Percentiles rank a stretch among this genome's conserved stretches.
Conservation (phyloP, 2,329 filamentous ascomycete genomes). For the Samsoniella hepiali region DNA sequence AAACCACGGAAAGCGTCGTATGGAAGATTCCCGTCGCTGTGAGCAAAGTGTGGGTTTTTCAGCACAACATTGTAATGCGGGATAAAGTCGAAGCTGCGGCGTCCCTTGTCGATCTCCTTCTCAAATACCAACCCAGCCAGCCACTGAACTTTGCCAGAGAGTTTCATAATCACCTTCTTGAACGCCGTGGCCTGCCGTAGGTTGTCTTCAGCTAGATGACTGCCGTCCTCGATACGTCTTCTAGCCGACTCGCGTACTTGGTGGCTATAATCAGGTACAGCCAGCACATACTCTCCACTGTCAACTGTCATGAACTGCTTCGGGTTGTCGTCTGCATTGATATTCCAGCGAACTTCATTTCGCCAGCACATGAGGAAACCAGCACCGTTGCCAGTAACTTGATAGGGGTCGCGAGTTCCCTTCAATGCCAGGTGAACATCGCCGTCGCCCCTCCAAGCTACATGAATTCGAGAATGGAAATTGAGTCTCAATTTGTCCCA, state of each 20-base stretch:
- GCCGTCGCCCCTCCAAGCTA: slow-evolving; percentile 92
- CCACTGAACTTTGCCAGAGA: slow-evolving; percentile 95
- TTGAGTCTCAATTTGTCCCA: slow-evolving; percentile 97
- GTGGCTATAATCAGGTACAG: slow-evolving; percentile 88
- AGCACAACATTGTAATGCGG: slow-evolving; percentile 90
- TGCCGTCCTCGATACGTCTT: slow-evolving; percentile 53
- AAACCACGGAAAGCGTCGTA: slow-evolving; percentile 98
- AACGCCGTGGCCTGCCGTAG: slow-evolving; percentile 76
- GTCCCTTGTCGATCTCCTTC: slow-evolving; percentile 67
- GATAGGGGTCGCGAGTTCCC: slow-evolving; percentile 87
- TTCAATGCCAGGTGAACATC: slow-evolving; percentile 94
- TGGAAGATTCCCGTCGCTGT: slow-evolving; percentile 49
- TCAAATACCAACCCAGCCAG: slow-evolving; percentile 90
- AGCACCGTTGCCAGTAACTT: slow-evolving; percentile 86
- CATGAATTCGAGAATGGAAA: slow-evolving; percentile 85
- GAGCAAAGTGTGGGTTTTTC: slow-evolving; percentile 73
- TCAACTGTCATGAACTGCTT: slow-evolving; percentile 93
- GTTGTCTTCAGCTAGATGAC: slow-evolving; percentile 59
- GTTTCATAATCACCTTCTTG: slow-evolving; percentile 98
- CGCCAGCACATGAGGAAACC: slow-evolving; percentile 99
- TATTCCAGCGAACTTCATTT: slow-evolving; percentile 83
- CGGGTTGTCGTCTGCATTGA: slow-evolving; percentile 82
- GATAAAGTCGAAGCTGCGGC: slow-evolving; percentile 80
- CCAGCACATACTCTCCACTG: slow-evolving; percentile 91
- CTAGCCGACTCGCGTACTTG: slow-evolving; percentile 68